Evolutionary conservation across 805 yeast species (phyloP).

Genomic region (Danielozyma ontarioensis): DNA sequence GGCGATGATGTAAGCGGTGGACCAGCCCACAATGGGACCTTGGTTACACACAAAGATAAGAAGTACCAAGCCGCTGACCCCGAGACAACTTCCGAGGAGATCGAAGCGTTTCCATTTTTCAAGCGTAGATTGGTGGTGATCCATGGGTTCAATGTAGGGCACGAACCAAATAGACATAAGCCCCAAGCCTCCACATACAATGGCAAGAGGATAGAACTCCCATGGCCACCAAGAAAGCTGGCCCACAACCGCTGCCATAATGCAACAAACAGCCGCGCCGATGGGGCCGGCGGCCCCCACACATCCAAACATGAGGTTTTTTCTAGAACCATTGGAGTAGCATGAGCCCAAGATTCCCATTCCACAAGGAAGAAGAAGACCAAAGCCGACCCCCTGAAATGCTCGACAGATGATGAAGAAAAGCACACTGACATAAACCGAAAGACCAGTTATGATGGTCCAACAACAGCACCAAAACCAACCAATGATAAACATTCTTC

Average conservation of each 20-base stretch:
- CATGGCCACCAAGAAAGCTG: slow-evolving; percentile 56
- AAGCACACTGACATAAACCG: slow-evolving; percentile 43
- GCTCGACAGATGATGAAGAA: slow-evolving; percentile 55
- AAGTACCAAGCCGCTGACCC: slow-evolving; percentile 55
- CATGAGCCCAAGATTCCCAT: slow-evolving; percentile 49
- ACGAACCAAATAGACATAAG: slow-evolving; percentile 30
- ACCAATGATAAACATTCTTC: slow-evolving; percentile 48
- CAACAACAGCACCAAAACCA: slow-evolving; percentile 52
- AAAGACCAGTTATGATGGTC: slow-evolving; percentile 56
- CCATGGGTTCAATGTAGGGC: slow-evolving; percentile 20
- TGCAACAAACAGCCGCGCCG: slow-evolving; percentile 54
- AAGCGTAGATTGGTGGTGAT: slow-evolving; percentile 5
- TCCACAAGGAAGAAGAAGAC: slow-evolving; percentile 54
- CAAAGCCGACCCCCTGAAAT: slow-evolving; percentile 62
- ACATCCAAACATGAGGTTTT: slow-evolving; percentile 50
- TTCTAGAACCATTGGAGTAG: slow-evolving; percentile 40
- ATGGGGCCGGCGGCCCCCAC: slow-evolving; percentile 60
- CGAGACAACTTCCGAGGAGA: slow-evolving; percentile 45
- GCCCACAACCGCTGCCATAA: slow-evolving; percentile 45
- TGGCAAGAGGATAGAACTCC: slow-evolving; percentile 47
- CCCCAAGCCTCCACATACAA: slow-evolving; percentile 29
- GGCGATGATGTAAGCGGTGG: slow-evolving; percentile 49
- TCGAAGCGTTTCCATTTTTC: slow-evolving; percentile 11
- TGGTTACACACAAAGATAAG: slow-evolving; percentile 72
- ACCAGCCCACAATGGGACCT: slow-evolving; percentile 72